Base-by-base conservation (phyloP, 225 moss, liverwort and hornwort species). In the Pseudoscleropodium purum region DNA sequence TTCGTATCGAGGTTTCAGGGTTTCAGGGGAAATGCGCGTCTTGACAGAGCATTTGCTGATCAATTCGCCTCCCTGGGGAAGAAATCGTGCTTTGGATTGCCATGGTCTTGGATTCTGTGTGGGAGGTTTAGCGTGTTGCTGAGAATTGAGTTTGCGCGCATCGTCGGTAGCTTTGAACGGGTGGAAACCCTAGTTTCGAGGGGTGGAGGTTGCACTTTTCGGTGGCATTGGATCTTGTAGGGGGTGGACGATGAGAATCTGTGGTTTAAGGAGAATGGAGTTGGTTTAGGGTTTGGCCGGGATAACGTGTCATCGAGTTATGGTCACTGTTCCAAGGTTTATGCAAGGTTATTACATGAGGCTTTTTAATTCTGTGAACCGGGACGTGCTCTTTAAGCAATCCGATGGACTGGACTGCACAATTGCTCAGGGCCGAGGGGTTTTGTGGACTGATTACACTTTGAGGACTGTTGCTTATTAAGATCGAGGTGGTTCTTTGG, bases 341-440 rank as follows among this genome's bases (percentile, higher is more conserved):
- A 87, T 86, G 77, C 86, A 43, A 82, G 59, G 75, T 79, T 31
- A 75, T 66, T 39, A 80, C 74, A 29, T 36, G 61, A 78, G 77
- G 83, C 70, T 45, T 75, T 41, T 16, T 33, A 89, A 73, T 87
- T 84, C 41, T 20, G 78, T 84, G 65, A 75, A 74, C 73, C 26
- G 79, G 65, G 84, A 41, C 73, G 75, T 52, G 78, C 33, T 33
- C 15, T n/a, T 65, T 63, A 84, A 45, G 77, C 61, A 91, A 73
- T 90, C 64, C 87, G 84, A 92, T 92, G 92, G 92, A 92, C 75
- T 92, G 92, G 92, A 34, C 85, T 87, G 90, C 92, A 68, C 81
- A 90, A 92, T 92, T 92, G 90, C 74, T 39, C 47, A 65, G 74
- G 81, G 73, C 86, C 86, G 84, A 80, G 85, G 79, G 92, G 29